These are phyloP conservation scores for Phaffomyces thermotolerans DNA, from an alignment of 805 yeast species.

Conservation along the genomic window DNA sequence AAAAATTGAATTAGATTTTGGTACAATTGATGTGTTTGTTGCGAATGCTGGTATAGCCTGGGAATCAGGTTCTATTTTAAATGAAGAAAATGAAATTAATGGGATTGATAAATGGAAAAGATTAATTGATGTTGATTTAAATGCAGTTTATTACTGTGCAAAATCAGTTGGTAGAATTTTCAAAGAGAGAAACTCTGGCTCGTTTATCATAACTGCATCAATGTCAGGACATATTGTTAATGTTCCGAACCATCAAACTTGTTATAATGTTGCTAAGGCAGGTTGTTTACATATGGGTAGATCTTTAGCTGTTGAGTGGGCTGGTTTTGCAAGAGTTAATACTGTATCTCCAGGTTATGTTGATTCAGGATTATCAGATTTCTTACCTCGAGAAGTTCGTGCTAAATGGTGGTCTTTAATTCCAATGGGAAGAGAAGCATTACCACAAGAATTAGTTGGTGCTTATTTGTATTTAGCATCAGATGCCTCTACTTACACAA, in stretches of 20 bases:
- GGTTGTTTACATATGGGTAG: slow-evolving; percentile 68
- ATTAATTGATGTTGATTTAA: slow-evolving; percentile 67
- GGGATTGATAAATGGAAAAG: slow-evolving; percentile 51
- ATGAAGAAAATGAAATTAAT: slow-evolving; percentile 27
- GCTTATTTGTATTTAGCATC: slow-evolving; percentile 76
- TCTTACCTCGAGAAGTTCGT: slow-evolving; percentile 37
- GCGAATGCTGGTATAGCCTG: slow-evolving; percentile 90
- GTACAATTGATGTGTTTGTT: slow-evolving; percentile 72
- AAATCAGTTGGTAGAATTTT: slow-evolving; percentile 68
- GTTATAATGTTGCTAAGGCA: slow-evolving; percentile 84
- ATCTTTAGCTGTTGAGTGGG: slow-evolving; percentile 87
- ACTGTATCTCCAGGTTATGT: slow-evolving; percentile 85
- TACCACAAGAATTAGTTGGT: slow-evolving; percentile 69
- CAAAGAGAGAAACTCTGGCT: slow-evolving; percentile 67
- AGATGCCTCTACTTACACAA: slow-evolving; percentile 71
- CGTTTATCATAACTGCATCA: slow-evolving; percentile 78
- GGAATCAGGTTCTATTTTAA: slow-evolving; percentile 56
- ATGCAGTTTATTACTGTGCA: slow-evolving; percentile 77
- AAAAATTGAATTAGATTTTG: slow-evolving; percentile 53
- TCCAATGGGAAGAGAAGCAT: slow-evolving; percentile 72
- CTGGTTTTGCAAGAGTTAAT: slow-evolving; percentile 79
- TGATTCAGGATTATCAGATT: slow-evolving; percentile 56
- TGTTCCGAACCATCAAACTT: slow-evolving; percentile 80
- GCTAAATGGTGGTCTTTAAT: slow-evolving; percentile 41
- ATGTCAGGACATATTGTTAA: slow-evolving; percentile 88